These are phyloP conservation scores for Sungouiella thailandica DNA, from an alignment of 805 yeast species.

Conservation along the genomic window DNA sequence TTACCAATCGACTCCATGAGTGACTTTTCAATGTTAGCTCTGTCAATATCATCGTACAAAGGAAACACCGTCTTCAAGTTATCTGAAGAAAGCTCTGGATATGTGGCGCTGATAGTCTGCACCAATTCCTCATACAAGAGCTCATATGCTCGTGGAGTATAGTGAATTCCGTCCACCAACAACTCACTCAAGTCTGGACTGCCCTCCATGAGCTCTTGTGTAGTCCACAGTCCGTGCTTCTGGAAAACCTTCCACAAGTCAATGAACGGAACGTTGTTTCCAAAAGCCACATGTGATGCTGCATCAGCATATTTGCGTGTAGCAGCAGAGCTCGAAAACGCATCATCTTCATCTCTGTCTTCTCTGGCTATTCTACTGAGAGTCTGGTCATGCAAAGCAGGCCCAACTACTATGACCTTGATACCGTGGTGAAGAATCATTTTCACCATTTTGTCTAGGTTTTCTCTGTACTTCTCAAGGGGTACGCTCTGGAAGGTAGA, in stretches of 20 bases:
- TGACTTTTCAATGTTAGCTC: constrained; percentile 5
- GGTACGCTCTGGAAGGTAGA: constrained; percentile 41
- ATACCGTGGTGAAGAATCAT: constrained; percentile 39
- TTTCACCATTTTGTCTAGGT: constrained; percentile 41
- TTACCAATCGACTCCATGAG: constrained; percentile 5
- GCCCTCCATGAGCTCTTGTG: constrained; percentile 31
- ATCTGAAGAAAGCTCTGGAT: constrained; percentile 47
- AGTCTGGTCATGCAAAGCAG: constrained; percentile 50
- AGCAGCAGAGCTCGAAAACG: constrained; percentile 33
- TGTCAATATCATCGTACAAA: constrained; percentile 32
- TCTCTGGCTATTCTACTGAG: constrained; percentile 18
- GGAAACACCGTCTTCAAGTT: constrained; percentile 34
- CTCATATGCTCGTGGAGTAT: constrained; percentile 48
- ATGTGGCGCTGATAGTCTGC: constrained; percentile 31
- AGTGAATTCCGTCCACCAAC: constrained; percentile 56
- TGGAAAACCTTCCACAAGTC: constrained; percentile 47
- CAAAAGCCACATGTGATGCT: constrained; percentile 40
- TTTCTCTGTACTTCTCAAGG: constrained; percentile 43
- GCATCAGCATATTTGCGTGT: constrained; percentile 50
- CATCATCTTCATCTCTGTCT: constrained; percentile 16
- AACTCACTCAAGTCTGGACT: constrained; percentile 14
- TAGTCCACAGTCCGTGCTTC: constrained; percentile 26
- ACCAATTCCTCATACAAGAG: constrained; percentile 43
- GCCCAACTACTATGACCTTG: constrained; percentile 56
- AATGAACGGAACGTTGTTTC: constrained; percentile 51